Evolutionary conservation across 2,329 filamentous ascomycete species (phyloP).

Genomic region (Epichloe gansuensis): DNA sequence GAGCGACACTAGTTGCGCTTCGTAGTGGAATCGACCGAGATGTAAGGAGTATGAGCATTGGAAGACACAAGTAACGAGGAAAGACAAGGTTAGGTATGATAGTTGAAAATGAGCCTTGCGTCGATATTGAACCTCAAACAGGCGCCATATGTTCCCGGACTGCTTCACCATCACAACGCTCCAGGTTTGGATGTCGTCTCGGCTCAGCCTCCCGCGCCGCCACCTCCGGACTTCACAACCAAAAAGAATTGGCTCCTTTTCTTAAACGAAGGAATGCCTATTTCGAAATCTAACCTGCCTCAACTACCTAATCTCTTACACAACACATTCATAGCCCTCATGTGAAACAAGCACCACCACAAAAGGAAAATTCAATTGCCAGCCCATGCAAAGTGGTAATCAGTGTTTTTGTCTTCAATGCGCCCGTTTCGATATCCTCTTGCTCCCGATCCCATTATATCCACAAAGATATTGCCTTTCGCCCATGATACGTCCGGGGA

Average conservation of each 20-base stretch:
- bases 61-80: too few species aligned
- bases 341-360: conserved; percentile 1
- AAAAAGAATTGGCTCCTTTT: neutral
- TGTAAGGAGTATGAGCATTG: too few species aligned
- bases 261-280: neutral
- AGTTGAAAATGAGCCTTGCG: too few species aligned
- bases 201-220: too few species aligned
- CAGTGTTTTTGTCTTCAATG: neutral
- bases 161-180: too few species aligned
- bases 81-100: too few species aligned
- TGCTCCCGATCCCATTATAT: neutral
- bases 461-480: neutral
- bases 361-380: conserved; percentile 1
- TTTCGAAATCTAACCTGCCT: neutral
- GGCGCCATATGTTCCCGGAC: too few species aligned
- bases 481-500: neutral
- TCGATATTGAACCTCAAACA: too few species aligned
- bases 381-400: conserved; percentile 5
- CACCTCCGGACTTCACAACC: neutral
- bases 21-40: too few species aligned
- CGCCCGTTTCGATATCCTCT: conserved; percentile 1
- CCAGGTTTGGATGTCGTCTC: too few species aligned
- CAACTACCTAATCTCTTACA: neutral
- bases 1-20: too few species aligned
- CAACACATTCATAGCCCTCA: neutral